A percentile compares a stretch with the other conserved stretches of the same genome.
These are phyloP conservation scores for Cladosporium colombiae DNA, from an alignment of 2,329 filamentous ascomycete species.

Conservation along the genomic window DNA sequence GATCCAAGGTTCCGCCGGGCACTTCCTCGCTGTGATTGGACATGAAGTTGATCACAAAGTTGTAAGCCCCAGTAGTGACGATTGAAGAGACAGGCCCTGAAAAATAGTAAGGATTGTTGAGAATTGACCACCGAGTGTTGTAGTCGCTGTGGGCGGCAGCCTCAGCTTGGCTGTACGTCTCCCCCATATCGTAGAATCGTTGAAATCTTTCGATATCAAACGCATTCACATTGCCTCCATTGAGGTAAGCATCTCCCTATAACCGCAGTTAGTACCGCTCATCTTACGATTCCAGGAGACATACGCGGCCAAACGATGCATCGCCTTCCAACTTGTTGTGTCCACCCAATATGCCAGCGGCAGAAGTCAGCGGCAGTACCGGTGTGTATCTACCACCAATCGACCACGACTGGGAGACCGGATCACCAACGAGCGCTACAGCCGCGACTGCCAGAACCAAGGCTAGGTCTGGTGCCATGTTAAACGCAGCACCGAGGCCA, in stretches of 20 bases:
- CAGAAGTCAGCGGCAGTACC: not conserved
- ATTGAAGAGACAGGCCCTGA: slow-evolving; percentile 31
- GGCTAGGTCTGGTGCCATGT: slow-evolving; percentile 33
- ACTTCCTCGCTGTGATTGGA: slow-evolving; percentile 31
- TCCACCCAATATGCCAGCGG: not conserved
- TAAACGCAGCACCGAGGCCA: slow-evolving; percentile 29
- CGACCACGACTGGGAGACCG: no score
- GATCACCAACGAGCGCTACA: slow-evolving; percentile 32
- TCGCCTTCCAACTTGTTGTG: no score
- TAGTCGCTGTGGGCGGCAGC: not conserved
- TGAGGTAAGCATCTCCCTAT: slow-evolving; percentile 3
- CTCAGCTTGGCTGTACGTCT: not conserved
- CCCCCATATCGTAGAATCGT: not conserved
- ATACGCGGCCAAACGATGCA: not conserved
- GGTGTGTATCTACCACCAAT: not conserved
- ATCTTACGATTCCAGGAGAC: not conserved
- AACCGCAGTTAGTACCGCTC: not conserved
- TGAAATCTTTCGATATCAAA: not conserved
- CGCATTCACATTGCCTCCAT: no score
- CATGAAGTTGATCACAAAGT: slow-evolving; percentile 35
- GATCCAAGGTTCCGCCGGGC: slow-evolving; percentile 28
- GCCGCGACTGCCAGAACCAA: slow-evolving; percentile 37
- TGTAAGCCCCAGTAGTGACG: slow-evolving; percentile 31
- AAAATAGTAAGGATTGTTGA: slow-evolving; percentile 38
- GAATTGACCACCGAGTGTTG: slow-evolving; percentile 24